A percentile compares a stretch with the other conserved stretches of the same genome.
phyloP scores from a whole-genome alignment of 768 basidiomycete genomes.

The Boletus pseudopeckii region DNA sequence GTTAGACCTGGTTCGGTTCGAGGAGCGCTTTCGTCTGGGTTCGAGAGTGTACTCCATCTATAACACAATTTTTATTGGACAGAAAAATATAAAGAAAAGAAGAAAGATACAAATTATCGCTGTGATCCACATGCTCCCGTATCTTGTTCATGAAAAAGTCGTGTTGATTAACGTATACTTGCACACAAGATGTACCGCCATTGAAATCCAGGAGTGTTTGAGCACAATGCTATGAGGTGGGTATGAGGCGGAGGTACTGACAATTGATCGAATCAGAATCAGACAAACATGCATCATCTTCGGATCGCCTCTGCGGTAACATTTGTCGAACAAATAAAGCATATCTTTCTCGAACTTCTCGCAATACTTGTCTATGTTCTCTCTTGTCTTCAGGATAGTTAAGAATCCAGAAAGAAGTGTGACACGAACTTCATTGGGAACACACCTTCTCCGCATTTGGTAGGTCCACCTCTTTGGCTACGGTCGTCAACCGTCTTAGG shows the following conservation, averaged over 20 bases:
- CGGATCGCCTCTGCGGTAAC: constrained; percentile 95
- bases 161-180: constrained; percentile 99
- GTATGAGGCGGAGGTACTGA: constrained; percentile 7
- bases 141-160: constrained; percentile 98
- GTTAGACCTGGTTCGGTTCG: constrained; percentile 74
- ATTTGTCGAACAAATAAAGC: constrained; percentile 91
- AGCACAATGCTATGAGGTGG: constrained; percentile 80
- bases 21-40: constrained; percentile 76
- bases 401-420: background rate
- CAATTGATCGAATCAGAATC: constrained; percentile 15
- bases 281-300: constrained; percentile 94
- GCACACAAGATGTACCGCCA: constrained; percentile 93
- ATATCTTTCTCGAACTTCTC: constrained; percentile 99
- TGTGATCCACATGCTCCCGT: constrained; percentile 54
- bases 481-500: constrained; percentile 75
- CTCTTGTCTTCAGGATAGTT: constrained; percentile 59
- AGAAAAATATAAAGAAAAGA: background rate
- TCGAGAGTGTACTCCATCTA: constrained; percentile 80
- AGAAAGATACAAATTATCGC: constrained; percentile 56
- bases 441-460: constrained; percentile 76
- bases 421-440: background rate
- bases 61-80: background rate
- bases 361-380: constrained; percentile 94
- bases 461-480: constrained; percentile 92
- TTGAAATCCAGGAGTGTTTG: constrained; percentile 97